Base-by-base conservation (phyloP, 1,284 basidiomycete species). In the Termitomyces sp. region DNA sequence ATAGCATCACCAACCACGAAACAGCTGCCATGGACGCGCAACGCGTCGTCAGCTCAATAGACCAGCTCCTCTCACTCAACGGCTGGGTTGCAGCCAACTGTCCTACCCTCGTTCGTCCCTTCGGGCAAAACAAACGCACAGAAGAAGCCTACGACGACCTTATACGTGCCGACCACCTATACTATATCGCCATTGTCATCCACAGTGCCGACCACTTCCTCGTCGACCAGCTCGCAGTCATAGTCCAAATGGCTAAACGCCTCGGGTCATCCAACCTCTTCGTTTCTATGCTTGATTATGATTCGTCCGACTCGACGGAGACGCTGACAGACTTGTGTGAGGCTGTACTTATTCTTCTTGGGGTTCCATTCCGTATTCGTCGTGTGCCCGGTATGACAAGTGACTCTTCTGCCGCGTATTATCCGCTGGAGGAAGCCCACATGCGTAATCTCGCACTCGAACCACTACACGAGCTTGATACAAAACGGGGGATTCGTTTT, bases 71-170 rank as follows among this genome's bases (percentile, higher is more conserved):
- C 21, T 88, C 90, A 19, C 82, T 97, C 56, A 96, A 97, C 66
- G 94, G 94, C n/a, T 98, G 94, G 94, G 94, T 95, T n/a, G 92
- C 93, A n/a, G 92, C 92, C 8, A 84, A 92, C 36, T 98, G 94
- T 70, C 92, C 93, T 7, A 94, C 90, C 3, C 81, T 98, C 43
- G 83, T 83, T 3, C 84, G 94, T 15, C 94, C 94, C 1, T 98
- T 97, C 65, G 91, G 91, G 10, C 88, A 93, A 67, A 56, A 60
- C 46, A 58, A 92, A 91, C 71, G 86, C 83, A 62, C 77, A 83
- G 88, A 94, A 52, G 86, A 90, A 62, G 81, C 88, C 30, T 97
- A 94, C 70, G 89, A 92, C 62, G 93, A 94, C 67, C 83, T 98
- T 56, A 84, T 87, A 17, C 77, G 78, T 33, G 81, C 87, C 53